Evolutionary conservation across 2,329 filamentous ascomycete species (phyloP), one percentile per base, ranked within the genome.

Genomic region (Penicillium rolfsii): DNA sequence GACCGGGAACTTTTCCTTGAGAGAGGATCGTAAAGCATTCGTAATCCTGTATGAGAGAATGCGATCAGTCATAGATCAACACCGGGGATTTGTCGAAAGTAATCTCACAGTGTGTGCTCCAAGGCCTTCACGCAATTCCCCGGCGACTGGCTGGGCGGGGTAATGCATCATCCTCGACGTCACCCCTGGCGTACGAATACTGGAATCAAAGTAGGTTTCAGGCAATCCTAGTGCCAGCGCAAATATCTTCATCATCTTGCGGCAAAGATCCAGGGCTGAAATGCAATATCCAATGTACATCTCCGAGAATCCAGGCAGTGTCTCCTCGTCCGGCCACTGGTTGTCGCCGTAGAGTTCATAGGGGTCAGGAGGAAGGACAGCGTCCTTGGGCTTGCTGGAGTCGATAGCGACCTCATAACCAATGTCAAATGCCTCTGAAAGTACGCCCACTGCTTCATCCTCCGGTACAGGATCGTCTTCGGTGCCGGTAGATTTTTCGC

Each of bases 91-190:
- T 1, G 11, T 41, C 9, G 2, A 14, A 9, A 36, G n/a, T 40
- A 22, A 5, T 16, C 63, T 36, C 43, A 71, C 78, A 4, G 76
- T 79, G 61, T 80, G 78, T 11, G 77, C 77, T 4, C 76, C 77
- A 16, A 79, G 74, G 0, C 79, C 79, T 6, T 74, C 65, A 1
- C 67, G 74, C n/a, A 74, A 68, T 41, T 77, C 72, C 28, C 70
- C 70, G 16, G 75, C 66, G 0, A 71, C 70, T 1, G 73, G 72
- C 49, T 78, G 75, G 2, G 72, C 67, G 1, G 75, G 77, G 63
- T 80, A 80, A 64, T 79, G 78, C 41, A 80, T 66, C 43, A 79
- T 70, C 5, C 77, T 68, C 55, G 79, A 76, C n/a, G 73, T 77
- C 0, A 75, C 73, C 1, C 79, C 75, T 0, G 77, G 75, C 16